phyloP scores from a whole-genome alignment of 2,329 filamentous ascomycete genomes.

The Sporothrix pallida region DNA sequence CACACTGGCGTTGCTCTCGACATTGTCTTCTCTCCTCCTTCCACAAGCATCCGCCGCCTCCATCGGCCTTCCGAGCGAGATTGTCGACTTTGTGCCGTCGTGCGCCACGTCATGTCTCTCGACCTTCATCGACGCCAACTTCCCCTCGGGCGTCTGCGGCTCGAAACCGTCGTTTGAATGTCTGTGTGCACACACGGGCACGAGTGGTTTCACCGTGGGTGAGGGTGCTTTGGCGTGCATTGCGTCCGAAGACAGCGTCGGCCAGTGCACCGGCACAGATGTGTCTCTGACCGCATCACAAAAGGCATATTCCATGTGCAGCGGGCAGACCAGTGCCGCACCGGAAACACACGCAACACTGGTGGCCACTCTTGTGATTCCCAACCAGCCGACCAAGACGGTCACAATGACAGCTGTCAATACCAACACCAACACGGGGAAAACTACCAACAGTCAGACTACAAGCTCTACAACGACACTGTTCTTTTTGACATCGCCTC shows the following conservation, averaged over 20 bases:
- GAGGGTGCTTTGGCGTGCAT: constrained; percentile 74
- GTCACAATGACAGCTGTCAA: constrained; percentile 30
- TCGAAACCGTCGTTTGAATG: constrained; percentile 61
- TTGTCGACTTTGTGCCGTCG: constrained; percentile 56
- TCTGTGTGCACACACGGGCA: constrained; percentile 65
- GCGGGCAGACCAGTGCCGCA: constrained; percentile 54
- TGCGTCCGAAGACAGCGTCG: constrained; percentile 56
- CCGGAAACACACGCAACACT: constrained; percentile 64
- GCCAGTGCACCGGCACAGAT: constrained; percentile 58
- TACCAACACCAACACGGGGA: constrained; percentile 46
- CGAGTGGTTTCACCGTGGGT: constrained; percentile 70
- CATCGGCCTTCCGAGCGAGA: constrained; percentile 45
- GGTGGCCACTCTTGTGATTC: constrained; percentile 60
- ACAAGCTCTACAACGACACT: constrained; percentile 32
- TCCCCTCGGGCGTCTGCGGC: constrained; percentile 56
- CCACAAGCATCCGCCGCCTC: constrained; percentile 15
- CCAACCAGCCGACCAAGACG: constrained; percentile 42
- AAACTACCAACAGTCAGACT: constrained; percentile 21
- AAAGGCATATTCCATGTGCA: constrained; percentile 65
- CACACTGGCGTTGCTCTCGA: constrained; percentile 46
- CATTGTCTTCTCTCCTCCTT: constrained; percentile 36
- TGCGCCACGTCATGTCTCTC: constrained; percentile 68
- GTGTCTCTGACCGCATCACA: constrained; percentile 47
- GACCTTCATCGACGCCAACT: constrained; percentile 67
- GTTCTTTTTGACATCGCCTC: constrained; percentile 24